Conservation (phyloP, 306 rosid species). For the Castanospermum australe region DNA sequence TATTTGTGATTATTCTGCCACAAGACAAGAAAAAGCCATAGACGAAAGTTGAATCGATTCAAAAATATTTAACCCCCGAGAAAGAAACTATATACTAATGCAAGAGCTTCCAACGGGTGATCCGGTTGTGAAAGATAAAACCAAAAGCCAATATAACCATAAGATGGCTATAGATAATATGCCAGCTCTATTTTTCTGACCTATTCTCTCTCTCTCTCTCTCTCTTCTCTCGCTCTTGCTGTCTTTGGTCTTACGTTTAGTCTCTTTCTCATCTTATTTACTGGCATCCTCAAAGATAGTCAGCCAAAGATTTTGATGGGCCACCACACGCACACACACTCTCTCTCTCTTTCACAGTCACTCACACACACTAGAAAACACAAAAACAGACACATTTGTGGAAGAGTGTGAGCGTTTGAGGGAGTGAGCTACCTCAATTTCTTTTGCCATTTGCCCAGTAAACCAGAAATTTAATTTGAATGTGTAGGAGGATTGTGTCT, state of each 20-base stretch:
- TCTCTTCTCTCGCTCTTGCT: constrained; percentile 21
- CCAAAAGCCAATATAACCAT: constrained; percentile 44
- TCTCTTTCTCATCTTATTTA: constrained; percentile 49
- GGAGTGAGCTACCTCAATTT: constrained; percentile 26
- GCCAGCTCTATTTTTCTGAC: not conserved
- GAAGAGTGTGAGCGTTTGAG: constrained; percentile 56
- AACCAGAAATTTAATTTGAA: constrained; percentile 47
- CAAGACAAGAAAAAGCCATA: constrained; percentile 66
- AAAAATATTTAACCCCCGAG: constrained; percentile 36
- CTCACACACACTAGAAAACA: constrained; percentile 29
- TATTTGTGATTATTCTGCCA: constrained; percentile 54
- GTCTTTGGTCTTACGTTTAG: constrained; percentile 37
- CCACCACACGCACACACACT: constrained; percentile 51
- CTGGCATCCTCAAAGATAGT: constrained; percentile 53
- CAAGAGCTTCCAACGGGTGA: constrained; percentile 37
- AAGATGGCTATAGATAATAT: constrained; percentile 42
- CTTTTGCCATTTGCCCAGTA: constrained; percentile 35
- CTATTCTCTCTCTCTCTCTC: constrained; percentile 21
- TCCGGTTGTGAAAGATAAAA: constrained; percentile 54
- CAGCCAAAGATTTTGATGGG: constrained; percentile 72
- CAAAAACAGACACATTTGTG: constrained; percentile 43
- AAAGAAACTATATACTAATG: constrained; percentile 37
- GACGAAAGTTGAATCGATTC: constrained; percentile 52
- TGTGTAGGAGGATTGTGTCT: constrained; percentile 32
- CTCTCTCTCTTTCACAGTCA: constrained; percentile 30